These are phyloP conservation scores for Dianthus caryophyllus DNA, from an alignment of 148 eudicot genomes.

Conservation along the genomic window DNA sequence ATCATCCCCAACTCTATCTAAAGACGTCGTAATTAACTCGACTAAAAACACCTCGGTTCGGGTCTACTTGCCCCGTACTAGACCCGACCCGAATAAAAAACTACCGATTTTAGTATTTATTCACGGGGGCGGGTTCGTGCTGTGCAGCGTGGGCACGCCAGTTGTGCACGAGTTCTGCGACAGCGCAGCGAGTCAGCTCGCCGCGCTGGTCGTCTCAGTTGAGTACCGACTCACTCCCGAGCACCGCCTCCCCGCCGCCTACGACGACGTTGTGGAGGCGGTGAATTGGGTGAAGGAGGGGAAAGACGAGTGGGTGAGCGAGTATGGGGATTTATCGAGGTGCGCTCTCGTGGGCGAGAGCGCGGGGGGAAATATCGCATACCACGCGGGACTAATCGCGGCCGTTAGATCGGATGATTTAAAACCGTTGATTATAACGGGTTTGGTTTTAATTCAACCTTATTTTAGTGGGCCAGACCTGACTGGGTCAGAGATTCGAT, in stretches of 20 bases:
- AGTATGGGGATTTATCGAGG: constrained; percentile 35
- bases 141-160: constrained; percentile 22
- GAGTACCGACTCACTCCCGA: constrained; percentile 63
- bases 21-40: constrained; percentile 36
- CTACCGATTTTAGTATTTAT: constrained; percentile 36
- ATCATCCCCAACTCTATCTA: constrained; percentile 25
- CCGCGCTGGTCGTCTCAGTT: constrained; percentile 41
- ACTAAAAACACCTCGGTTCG: constrained; percentile 28
- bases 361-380: constrained; percentile 55
- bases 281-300: constrained; percentile 35
- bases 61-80: constrained; percentile 33
- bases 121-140: constrained; percentile 61
- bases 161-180: constrained; percentile 31
- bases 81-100: constrained; percentile 9
- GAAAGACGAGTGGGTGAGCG: constrained; percentile 38
- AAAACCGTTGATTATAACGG: constrained; percentile 41
- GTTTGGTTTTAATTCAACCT: constrained; percentile 49
- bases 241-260: constrained; percentile 60
- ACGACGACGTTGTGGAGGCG: constrained; percentile 50
- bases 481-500: constrained; percentile 44
- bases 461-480: constrained; percentile 42
- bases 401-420: constrained; percentile 24
- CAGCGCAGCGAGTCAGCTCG: constrained; percentile 22
- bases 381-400: constrained; percentile 40
- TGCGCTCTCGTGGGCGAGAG: constrained; percentile 51